These are phyloP conservation scores for Rhododendron ferrugineum DNA, from an alignment of 148 eudicot genomes.

Conservation along the genomic window DNA sequence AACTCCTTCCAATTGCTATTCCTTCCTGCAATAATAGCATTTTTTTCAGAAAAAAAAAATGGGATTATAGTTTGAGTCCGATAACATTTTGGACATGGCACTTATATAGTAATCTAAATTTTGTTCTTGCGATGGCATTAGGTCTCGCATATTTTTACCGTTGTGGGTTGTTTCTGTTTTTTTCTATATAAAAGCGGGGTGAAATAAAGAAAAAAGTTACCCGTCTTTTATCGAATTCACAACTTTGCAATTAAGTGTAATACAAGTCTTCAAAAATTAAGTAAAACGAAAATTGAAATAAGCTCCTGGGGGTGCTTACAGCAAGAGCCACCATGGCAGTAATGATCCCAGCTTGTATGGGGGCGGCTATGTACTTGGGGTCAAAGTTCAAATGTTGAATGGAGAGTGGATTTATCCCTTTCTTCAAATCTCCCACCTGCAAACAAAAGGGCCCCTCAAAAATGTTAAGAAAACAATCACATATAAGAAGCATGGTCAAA, in stretches of 20 bases:
- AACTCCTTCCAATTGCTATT: slow-evolving; percentile 88
- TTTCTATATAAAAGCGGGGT: no score
- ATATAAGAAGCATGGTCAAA: not conserved
- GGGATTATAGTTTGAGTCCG: not conserved
- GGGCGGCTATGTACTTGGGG: slow-evolving; percentile 44
- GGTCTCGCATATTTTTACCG: no score
- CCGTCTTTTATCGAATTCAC: no score
- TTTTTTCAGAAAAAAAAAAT: not conserved
- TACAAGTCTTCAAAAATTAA: no score
- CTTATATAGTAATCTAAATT: no score
- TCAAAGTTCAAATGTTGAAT: slow-evolving; percentile 50
- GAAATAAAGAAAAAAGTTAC: no score
- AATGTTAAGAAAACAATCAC: not conserved
- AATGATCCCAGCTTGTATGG: slow-evolving; percentile 65
- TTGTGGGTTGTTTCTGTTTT: no score
- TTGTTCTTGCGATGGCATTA: no score
- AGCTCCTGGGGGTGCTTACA: slow-evolving; percentile 33
- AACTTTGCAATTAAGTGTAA: no score
- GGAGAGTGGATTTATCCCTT: slow-evolving; percentile 70
- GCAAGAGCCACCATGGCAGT: slow-evolving; percentile 72
- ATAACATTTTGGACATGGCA: not conserved
- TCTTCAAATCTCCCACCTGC: slow-evolving; percentile 73
- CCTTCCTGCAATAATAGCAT: slow-evolving; percentile 58
- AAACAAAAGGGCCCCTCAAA: not conserved
- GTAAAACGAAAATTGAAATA: not conserved